These are phyloP conservation scores for Lactuca saligna DNA, from an alignment of 129 eudicot genomes.

Conservation along the genomic window DNA sequence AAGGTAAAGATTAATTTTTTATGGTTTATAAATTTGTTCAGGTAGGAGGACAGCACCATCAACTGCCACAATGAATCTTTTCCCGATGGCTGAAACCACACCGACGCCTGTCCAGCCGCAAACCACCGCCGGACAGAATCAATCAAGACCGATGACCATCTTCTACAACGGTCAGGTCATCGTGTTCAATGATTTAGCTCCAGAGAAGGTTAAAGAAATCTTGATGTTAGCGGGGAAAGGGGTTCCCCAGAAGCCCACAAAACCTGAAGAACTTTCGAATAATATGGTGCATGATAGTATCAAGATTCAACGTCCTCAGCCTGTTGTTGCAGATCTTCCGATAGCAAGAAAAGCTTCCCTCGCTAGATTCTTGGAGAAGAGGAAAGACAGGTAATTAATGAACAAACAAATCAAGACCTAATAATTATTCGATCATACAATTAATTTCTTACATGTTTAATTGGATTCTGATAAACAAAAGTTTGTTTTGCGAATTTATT, in stretches of 20 bases:
- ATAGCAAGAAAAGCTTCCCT: conserved; percentile 89
- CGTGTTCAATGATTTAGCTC: conserved; percentile 74
- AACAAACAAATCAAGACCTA: neutral
- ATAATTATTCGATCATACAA: neutral
- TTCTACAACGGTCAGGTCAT: conserved; percentile 85
- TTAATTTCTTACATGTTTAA: neutral
- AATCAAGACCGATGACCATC: conserved; percentile 59
- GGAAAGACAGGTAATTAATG: conserved; percentile 64
- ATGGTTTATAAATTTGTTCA: conserved; percentile 7
- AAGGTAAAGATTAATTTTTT: conserved; percentile 1
- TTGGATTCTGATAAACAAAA: neutral
- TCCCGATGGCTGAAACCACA: conserved; percentile 25
- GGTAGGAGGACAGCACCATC: conserved; percentile 25
- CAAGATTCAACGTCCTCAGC: conserved; percentile 21
- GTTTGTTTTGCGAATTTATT: neutral
- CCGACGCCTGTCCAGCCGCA: conserved; percentile 16
- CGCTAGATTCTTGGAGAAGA: conserved; percentile 83
- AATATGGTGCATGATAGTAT: conserved; percentile 10
- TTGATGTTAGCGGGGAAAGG: conserved; percentile 62
- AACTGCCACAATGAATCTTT: conserved; percentile 62
- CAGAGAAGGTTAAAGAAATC: conserved; percentile 74
- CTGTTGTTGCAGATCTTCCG: conserved; percentile 64
- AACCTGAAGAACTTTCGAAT: conserved; percentile 45
- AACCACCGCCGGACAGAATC: conserved; percentile 30
- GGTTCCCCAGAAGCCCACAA: conserved; percentile 23